phyloP scores from a whole-genome alignment of 164 flowering plant species.

The Macadamia integrifolia region DNA sequence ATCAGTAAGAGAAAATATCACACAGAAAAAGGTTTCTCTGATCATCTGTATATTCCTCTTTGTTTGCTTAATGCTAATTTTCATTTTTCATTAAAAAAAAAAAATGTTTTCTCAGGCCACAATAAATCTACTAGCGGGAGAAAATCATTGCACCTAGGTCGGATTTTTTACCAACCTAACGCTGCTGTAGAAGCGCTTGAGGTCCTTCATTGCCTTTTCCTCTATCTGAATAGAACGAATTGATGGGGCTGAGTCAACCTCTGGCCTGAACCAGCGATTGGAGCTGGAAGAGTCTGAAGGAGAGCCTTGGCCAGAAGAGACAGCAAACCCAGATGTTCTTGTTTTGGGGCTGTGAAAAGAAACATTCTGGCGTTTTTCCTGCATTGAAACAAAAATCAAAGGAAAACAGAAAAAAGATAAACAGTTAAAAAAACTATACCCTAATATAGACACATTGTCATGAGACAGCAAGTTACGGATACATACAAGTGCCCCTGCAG shows the following conservation, averaged over 20 bases:
- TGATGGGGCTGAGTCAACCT: slow-evolving; percentile 60
- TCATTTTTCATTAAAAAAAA: no score
- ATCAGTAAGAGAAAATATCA: no score
- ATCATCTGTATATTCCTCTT: no score
- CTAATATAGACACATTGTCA: no score
- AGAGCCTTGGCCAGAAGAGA: slow-evolving; percentile 55
- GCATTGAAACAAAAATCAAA: neutral
- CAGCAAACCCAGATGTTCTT: slow-evolving; percentile 66
- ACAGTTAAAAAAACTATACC: no score
- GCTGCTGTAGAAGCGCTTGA: slow-evolving; percentile 83
- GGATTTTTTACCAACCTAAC: slow-evolving; percentile 77
- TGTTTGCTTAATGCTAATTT: no score
- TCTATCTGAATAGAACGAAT: slow-evolving; percentile 94
- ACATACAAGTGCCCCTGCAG: no score
- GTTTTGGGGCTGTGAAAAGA: slow-evolving; percentile 75
- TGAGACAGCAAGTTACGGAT: no score
- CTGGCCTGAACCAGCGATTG: slow-evolving; percentile 94
- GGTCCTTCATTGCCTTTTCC: slow-evolving; percentile 93
- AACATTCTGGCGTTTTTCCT: slow-evolving; percentile 48
- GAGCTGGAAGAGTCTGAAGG: slow-evolving; percentile 67
- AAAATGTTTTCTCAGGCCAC: no score
- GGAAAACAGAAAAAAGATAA: neutral
- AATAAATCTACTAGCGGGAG: neutral
- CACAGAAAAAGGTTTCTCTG: no score
- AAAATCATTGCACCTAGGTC: slow-evolving; percentile 17